phyloP scores from a whole-genome alignment of 768 basidiomycete genomes.

The Psilocybe subaeruginosa region DNA sequence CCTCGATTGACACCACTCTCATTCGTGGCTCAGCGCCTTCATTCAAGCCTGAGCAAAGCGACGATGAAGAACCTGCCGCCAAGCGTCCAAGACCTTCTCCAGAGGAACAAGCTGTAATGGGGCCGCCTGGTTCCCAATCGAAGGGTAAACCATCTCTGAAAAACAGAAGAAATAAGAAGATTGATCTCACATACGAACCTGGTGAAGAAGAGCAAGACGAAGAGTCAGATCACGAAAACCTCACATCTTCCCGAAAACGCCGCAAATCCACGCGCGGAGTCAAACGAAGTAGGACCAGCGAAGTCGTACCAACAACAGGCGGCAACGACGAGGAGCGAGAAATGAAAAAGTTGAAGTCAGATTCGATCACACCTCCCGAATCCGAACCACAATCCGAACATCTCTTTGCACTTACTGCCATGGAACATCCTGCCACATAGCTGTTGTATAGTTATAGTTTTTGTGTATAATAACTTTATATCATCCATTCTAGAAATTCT shows the following conservation, averaged over 20 bases:
- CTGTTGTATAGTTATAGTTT: too few species aligned
- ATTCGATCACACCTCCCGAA: slow-evolving; percentile 14
- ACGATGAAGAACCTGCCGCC: slow-evolving; percentile 25
- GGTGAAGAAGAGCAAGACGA: slow-evolving; percentile 28
- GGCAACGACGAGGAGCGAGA: slow-evolving; percentile 32
- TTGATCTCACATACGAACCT: slow-evolving; percentile 42
- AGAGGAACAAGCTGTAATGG: slow-evolving; percentile 25
- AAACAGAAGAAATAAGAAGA: slow-evolving; percentile 28
- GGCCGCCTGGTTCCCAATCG: slow-evolving; percentile 16
- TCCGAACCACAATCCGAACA: neutral
- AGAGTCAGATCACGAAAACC: slow-evolving; percentile 27
- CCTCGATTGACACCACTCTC: slow-evolving; percentile 30
- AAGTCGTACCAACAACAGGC: slow-evolving; percentile 19
- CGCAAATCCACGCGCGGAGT: slow-evolving; percentile 30
- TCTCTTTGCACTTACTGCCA: neutral
- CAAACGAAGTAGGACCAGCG: slow-evolving; percentile 39
- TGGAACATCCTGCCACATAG: neutral
- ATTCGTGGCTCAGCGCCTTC: slow-evolving; percentile 16
- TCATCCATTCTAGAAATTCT: too few species aligned
- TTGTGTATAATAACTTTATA: too few species aligned
- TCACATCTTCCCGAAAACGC: slow-evolving; percentile 17
- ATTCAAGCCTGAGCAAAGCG: slow-evolving; percentile 29
- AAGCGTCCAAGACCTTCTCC: slow-evolving; percentile 29
- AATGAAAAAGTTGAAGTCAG: slow-evolving; percentile 37
- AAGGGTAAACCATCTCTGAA: slow-evolving; percentile 20